Conservation (phyloP, 805 yeast genomes). For the Candida maesae region DNA sequence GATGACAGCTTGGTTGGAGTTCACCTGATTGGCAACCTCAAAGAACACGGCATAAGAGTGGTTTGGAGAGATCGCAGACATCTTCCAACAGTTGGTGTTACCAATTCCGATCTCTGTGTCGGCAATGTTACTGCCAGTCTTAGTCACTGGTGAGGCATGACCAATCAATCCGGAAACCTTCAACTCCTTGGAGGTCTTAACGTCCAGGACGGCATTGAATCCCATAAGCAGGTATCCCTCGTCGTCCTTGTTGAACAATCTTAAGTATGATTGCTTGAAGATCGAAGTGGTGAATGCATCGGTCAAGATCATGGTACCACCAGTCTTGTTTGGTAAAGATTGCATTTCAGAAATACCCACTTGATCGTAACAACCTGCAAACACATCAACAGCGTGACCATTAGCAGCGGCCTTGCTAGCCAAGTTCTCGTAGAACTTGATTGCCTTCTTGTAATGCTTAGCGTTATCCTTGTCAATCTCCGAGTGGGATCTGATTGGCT, state of each 20-base stretch:
- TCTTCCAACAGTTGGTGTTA: constrained; percentile 82
- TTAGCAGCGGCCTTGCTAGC: constrained; percentile 67
- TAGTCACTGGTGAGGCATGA: constrained; percentile 70
- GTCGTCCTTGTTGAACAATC: constrained; percentile 82
- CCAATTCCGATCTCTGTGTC: constrained; percentile 95
- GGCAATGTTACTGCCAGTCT: constrained; percentile 69
- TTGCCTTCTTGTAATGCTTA: constrained; percentile 82
- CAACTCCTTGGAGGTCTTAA: constrained; percentile 81
- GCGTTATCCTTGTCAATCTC: constrained; percentile 92
- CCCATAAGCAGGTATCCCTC: constrained; percentile 87
- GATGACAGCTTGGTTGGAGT: constrained; percentile 44
- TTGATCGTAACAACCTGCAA: constrained; percentile 92
- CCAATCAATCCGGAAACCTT: constrained; percentile 93
- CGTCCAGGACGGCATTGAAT: constrained; percentile 83
- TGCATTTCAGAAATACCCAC: constrained; percentile 68
- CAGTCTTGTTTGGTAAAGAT: constrained; percentile 50
- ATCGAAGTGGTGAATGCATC: constrained; percentile 67
- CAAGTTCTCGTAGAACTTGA: constrained; percentile 71
- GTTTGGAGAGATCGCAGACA: constrained; percentile 81
- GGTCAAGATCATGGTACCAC: constrained; percentile 59
- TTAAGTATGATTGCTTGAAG: constrained; percentile 61
- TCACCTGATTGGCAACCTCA: constrained; percentile 57
- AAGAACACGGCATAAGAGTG: constrained; percentile 88
- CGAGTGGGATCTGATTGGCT: constrained; percentile 95
- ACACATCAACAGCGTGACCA: constrained; percentile 83